Conservation (phyloP, 1,284 basidiomycete species). For the Mycosarcoma mackinlayi region DNA sequence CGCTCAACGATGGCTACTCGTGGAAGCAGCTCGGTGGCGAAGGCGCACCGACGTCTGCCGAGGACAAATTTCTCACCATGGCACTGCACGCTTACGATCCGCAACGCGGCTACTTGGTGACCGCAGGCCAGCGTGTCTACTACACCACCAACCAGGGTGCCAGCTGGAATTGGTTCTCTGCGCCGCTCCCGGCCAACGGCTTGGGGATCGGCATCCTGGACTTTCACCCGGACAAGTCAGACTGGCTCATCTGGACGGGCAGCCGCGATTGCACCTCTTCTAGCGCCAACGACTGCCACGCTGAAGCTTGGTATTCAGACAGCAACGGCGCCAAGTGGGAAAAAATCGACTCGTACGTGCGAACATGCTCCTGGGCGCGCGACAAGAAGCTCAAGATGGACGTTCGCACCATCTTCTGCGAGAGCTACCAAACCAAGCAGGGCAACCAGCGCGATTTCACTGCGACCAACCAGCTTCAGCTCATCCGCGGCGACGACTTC, state of each 20-base stretch:
- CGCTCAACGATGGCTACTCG: slow-evolving; percentile 90
- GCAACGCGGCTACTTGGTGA: slow-evolving; percentile 90
- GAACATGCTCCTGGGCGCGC: slow-evolving; percentile 90
- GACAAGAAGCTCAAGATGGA: slow-evolving; percentile 81
- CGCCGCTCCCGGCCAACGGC: slow-evolving; percentile 80
- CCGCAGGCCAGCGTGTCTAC: slow-evolving; percentile 75
- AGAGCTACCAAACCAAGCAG: slow-evolving; percentile 83
- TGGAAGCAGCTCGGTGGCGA: slow-evolving; percentile 76
- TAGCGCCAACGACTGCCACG: slow-evolving; percentile 56
- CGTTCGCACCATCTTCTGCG: slow-evolving; percentile 88
- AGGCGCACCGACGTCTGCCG: slow-evolving; percentile 65
- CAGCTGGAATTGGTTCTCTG: slow-evolving; percentile 76
- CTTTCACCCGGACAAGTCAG: slow-evolving; percentile 85
- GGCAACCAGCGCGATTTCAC: slow-evolving; percentile 76
- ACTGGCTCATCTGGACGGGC: slow-evolving; percentile 91
- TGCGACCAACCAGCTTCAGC: slow-evolving; percentile 77
- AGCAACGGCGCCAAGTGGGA: slow-evolving; percentile 80
- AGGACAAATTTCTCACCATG: slow-evolving; percentile 74
- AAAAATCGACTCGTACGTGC: slow-evolving; percentile 84
- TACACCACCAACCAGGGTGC: slow-evolving; percentile 83
- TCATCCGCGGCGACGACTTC: slow-evolving; percentile 82
- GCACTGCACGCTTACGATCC: slow-evolving; percentile 83
- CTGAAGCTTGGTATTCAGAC: slow-evolving; percentile 57
- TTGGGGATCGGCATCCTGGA: slow-evolving; percentile 82
- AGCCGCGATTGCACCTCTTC: slow-evolving; percentile 74